phyloP scores from a whole-genome alignment of 164 flowering plant genomes.

The Stephania cephalantha region DNA sequence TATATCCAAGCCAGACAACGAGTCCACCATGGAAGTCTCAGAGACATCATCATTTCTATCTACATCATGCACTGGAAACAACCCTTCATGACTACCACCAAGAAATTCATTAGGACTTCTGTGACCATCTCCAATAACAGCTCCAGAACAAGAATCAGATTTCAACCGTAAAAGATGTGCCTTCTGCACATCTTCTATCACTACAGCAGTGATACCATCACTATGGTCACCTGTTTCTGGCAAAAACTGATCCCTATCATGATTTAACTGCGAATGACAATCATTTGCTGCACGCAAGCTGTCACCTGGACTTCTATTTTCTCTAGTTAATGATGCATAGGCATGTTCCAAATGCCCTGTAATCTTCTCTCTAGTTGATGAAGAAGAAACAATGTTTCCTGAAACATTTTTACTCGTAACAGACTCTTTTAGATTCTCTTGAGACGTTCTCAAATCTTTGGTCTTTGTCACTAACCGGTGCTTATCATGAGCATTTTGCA shows the following conservation, averaged over 20 bases:
- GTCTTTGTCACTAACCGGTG: constrained; percentile 22
- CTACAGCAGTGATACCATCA: constrained; percentile 17
- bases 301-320: constrained; percentile 10
- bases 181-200: constrained; percentile 13
- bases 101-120: constrained; percentile 18
- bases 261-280: constrained; percentile 15
- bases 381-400: not conserved
- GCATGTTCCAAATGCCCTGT: constrained; percentile 21
- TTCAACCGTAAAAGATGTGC: constrained; percentile 6
- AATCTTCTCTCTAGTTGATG: constrained; percentile 21
- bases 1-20: constrained; percentile 34
- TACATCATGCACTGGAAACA: constrained; percentile 21
- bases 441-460: constrained; percentile 20
- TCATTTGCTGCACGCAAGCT: constrained; percentile 15
- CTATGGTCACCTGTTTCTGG: constrained; percentile 7
- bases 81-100: constrained; percentile 19
- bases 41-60: constrained; percentile 48
- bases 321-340: constrained; percentile 16
- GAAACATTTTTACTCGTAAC: not conserved
- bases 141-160: constrained; percentile 12
- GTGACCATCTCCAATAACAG: constrained; percentile 17
- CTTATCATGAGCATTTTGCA: constrained; percentile 21
- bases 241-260: constrained; percentile 19
- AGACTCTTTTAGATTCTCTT: constrained; percentile 19
- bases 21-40: constrained; percentile 49